Percentiles rank a stretch among this genome's conserved stretches.
phyloP scores from a whole-genome alignment of 371 early-diverging fungal genomes.

The Saksenaea oblongispora region DNA sequence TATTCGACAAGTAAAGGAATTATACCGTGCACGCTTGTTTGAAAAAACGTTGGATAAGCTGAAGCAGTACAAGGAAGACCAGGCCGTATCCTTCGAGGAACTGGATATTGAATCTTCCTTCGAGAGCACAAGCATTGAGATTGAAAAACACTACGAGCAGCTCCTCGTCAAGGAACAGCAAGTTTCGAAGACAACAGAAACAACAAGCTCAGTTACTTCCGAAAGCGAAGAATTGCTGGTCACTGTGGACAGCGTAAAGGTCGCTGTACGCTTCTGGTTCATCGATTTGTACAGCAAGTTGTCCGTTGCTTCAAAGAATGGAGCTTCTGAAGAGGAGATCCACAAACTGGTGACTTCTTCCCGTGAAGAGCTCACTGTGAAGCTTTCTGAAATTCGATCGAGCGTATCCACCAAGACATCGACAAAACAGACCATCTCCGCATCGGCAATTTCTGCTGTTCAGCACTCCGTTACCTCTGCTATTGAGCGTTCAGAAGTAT shows the following conservation, averaged over 20 bases:
- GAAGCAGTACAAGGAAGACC: constrained; percentile 8
- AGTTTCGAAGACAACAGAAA: neutral
- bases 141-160: constrained; percentile 27
- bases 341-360: constrained; percentile 20
- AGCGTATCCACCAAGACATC: constrained; percentile 12
- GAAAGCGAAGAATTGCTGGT: constrained; percentile 22
- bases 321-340: constrained; percentile 40
- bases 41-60: constrained; percentile 29
- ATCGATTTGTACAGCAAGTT: constrained; percentile 23
- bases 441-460: constrained; percentile 17
- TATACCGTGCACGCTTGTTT: constrained; percentile 36
- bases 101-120: constrained; percentile 25
- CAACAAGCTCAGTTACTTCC: constrained; percentile 1
- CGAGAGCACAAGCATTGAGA: constrained; percentile 23
- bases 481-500: constrained; percentile 25
- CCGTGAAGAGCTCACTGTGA: constrained; percentile 23
- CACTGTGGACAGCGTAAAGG: constrained; percentile 34
- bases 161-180: neutral
- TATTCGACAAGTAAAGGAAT: constrained; percentile 36
- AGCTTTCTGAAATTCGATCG: constrained; percentile 16
- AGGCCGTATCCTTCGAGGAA: constrained; percentile 11
- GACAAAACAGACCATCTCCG: constrained; percentile 17
- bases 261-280: constrained; percentile 36
- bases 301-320: constrained; percentile 22
- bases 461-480: constrained; percentile 26